phyloP scores from a whole-genome alignment of 2,329 filamentous ascomycete genomes.

The Colletotrichum salicis region DNA sequence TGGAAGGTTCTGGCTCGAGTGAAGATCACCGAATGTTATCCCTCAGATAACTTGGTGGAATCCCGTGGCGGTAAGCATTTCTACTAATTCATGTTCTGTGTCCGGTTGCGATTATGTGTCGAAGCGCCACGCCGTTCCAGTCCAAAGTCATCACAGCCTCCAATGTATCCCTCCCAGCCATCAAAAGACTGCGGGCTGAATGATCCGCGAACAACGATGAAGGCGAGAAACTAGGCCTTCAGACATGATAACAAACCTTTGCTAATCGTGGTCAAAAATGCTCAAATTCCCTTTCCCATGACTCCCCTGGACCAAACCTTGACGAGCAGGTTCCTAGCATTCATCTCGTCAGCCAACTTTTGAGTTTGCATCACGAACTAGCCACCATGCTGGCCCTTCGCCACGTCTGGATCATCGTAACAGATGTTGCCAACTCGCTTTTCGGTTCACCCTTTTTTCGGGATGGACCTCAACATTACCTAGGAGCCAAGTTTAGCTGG shows the following conservation, averaged over 20 bases:
- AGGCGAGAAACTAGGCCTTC: background rate
- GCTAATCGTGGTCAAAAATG: background rate
- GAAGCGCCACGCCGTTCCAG: conserved; percentile 2
- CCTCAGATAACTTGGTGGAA: background rate
- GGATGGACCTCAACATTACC: background rate
- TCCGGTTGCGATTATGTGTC: background rate
- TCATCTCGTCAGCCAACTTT: background rate
- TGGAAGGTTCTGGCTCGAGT: background rate
- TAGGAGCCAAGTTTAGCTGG: conserved; percentile 2
- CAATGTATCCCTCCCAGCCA: background rate
- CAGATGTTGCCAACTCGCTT: conserved; percentile 5
- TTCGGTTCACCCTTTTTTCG: background rate
- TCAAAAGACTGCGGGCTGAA: background rate
- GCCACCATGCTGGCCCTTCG: background rate
- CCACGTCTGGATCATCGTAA: conserved; percentile 2
- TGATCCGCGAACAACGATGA: background rate
- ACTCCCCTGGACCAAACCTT: background rate
- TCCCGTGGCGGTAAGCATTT: background rate
- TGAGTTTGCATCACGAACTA: background rate
- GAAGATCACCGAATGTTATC: background rate
- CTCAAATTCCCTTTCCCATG: background rate
- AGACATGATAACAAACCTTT: background rate
- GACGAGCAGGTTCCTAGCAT: background rate
- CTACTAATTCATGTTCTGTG: no score
- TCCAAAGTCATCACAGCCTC: background rate